These are phyloP conservation scores for Ceratobasidium sp. DNA, from an alignment of 1,284 basidiomycete genomes.

Conservation along the genomic window DNA sequence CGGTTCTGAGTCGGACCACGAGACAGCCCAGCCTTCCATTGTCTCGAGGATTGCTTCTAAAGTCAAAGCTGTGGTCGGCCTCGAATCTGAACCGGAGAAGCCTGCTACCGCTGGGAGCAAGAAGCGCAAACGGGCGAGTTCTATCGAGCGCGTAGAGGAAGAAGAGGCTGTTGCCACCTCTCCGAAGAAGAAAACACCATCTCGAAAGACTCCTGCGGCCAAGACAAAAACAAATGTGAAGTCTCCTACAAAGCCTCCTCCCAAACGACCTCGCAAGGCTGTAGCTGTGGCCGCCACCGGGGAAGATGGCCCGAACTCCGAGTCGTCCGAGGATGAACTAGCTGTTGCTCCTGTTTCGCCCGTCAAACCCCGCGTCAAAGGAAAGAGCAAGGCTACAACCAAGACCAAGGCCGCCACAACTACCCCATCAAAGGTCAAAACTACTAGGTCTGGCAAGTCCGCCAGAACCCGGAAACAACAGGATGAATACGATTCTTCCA, in stretches of 20 bases:
- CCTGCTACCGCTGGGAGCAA: conserved; percentile 58
- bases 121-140: conserved; percentile 25
- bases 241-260: conserved; percentile 1
- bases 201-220: conserved; percentile 48
- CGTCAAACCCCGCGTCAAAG: conserved; percentile 18
- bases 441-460: background rate
- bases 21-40: conserved; percentile 1
- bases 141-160: background rate
- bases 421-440: background rate
- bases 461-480: background rate
- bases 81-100: conserved; percentile 69
- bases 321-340: conserved; percentile 28
- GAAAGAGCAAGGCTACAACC: background rate
- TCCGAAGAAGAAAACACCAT: conserved; percentile 46
- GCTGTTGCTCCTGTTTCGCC: conserved; percentile 30
- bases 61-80: conserved; percentile 55
- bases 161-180: conserved; percentile 43
- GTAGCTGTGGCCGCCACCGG: background rate
- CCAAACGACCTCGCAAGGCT: conserved; percentile 11
- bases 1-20: conserved; percentile 24
- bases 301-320: background rate
- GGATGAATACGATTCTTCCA: conserved; percentile 38
- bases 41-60: conserved; percentile 15
- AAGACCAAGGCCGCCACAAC: background rate
- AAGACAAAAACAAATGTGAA: background rate